Conservation (phyloP, 805 yeast species). For the Clavispora asparagi region DNA sequence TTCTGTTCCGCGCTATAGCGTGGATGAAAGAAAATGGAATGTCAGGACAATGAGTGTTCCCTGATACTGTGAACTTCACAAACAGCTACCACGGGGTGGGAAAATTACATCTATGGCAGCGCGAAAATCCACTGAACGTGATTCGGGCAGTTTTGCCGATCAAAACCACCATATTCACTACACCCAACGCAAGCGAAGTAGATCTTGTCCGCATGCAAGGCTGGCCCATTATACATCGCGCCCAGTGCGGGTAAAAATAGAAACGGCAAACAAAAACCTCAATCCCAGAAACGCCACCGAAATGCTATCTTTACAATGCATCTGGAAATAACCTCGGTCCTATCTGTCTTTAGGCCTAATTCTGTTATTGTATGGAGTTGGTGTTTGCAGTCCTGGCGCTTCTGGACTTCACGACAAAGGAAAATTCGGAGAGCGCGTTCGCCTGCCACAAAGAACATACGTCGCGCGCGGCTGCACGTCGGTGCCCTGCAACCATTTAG, state of each 20-base stretch:
- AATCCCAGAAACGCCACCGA: too few relatives aligned
- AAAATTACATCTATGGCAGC: too few relatives aligned
- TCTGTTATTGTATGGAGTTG: not conserved
- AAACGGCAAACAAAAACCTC: not conserved
- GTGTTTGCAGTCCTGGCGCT: not conserved
- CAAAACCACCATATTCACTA: too few relatives aligned
- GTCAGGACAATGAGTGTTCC: not conserved
- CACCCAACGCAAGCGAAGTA: not conserved
- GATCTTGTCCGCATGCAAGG: not conserved
- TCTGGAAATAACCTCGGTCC: not conserved
- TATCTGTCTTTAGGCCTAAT: not conserved
- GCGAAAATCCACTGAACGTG: too few relatives aligned
- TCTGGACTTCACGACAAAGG: not conserved
- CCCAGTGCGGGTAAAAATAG: not conserved
- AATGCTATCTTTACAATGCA: too few relatives aligned
- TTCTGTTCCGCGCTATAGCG: not conserved
- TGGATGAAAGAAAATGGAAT: not conserved
- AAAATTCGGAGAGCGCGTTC: not conserved
- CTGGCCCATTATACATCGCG: not conserved
- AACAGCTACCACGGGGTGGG: not conserved
- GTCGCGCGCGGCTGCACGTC: not conserved
- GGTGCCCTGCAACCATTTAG: not conserved
- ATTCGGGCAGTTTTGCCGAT: too few relatives aligned
- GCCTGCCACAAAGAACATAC: not conserved
- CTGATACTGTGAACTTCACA: not conserved